Evolutionary conservation across 148 eudicot species (phyloP).

Genomic region (Nepenthes mirabilis): DNA sequence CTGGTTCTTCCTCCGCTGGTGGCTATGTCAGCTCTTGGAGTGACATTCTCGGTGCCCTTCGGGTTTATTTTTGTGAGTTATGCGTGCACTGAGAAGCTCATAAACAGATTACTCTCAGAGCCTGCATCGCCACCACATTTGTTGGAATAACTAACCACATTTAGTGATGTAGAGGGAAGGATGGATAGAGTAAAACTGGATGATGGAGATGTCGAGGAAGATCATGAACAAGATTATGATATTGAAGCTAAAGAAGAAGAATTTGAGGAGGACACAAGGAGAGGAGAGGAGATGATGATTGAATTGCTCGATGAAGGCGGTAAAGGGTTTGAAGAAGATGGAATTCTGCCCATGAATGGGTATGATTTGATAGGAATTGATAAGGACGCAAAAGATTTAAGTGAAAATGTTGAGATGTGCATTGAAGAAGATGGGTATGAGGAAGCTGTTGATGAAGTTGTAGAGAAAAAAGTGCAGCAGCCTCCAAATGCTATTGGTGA

Average conservation of each 20-base stretch:
- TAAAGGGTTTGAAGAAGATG: background rate
- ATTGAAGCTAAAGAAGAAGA: too few species aligned
- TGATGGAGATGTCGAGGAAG: constrained; percentile 6
- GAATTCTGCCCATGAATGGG: background rate
- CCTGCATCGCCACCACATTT: constrained; percentile 10
- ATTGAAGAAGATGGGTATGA: constrained; percentile 21
- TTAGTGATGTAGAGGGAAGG: constrained; percentile 8
- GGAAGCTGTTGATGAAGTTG: constrained; percentile 25
- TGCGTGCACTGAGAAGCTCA: constrained; percentile 60
- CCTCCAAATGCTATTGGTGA: constrained; percentile 4
- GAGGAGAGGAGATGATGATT: constrained; percentile 6
- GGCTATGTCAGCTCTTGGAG: constrained; percentile 48
- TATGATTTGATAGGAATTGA: constrained; percentile 1
- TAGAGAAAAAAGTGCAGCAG: constrained; percentile 16
- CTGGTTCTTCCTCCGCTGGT: constrained; percentile 64
- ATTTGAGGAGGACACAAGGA: constrained; percentile 12
- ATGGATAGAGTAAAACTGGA: background rate
- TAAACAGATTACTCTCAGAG: constrained; percentile 43
- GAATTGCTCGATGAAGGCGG: constrained; percentile 12
- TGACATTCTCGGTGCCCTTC: constrained; percentile 47
- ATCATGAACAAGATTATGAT: constrained; percentile 15
- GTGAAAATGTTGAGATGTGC: constrained; percentile 4
- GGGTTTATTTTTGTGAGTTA: constrained; percentile 43
- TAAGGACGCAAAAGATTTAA: background rate
- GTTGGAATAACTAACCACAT: constrained; percentile 6